A percentile compares a stretch with the other conserved stretches of the same genome.
Evolutionary conservation across 2,329 filamentous ascomycete species (phyloP).

Genomic region (Penicillium palitans): DNA sequence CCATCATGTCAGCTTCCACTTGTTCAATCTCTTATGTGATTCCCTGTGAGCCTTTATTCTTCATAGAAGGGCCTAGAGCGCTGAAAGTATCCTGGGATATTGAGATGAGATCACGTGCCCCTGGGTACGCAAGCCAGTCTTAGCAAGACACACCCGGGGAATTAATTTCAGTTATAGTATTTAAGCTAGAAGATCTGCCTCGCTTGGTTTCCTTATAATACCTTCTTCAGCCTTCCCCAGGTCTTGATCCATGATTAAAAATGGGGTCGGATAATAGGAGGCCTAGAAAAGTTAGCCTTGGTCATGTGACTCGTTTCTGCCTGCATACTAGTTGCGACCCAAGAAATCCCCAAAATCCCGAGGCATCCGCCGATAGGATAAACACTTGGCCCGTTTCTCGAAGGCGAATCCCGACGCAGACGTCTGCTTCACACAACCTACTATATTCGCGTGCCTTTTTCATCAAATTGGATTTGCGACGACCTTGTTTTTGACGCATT

Average conservation of each 20-base stretch:
- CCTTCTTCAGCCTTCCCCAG: constrained; percentile 3
- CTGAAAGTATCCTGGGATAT: too few relatives aligned
- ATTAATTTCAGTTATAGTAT: not conserved
- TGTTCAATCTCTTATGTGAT: too few relatives aligned
- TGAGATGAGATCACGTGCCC: too few relatives aligned
- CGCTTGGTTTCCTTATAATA: constrained; percentile 1
- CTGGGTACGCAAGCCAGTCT: too few relatives aligned
- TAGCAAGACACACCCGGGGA: too few relatives aligned
- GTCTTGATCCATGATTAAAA: not conserved
- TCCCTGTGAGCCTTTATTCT: too few relatives aligned
- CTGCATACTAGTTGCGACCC: not conserved
- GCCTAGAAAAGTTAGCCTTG: not conserved
- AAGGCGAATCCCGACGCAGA: constrained; percentile 5
- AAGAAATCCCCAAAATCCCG: constrained; percentile 3
- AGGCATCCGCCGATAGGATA: not conserved
- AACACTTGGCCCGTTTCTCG: not conserved
- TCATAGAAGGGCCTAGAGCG: too few relatives aligned
- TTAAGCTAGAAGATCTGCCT: constrained; percentile 3
- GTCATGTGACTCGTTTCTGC: not conserved
- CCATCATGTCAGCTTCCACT: too few relatives aligned
- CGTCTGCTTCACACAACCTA: constrained; percentile 12
- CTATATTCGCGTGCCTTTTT: constrained; percentile 7
- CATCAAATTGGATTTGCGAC: not conserved
- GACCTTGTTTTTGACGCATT: constrained; percentile 1
- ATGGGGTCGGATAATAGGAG: not conserved